Evolutionary conservation across 2,329 filamentous ascomycete genomes (phyloP).

Genomic region (Pseudopyricularia cyperi): DNA sequence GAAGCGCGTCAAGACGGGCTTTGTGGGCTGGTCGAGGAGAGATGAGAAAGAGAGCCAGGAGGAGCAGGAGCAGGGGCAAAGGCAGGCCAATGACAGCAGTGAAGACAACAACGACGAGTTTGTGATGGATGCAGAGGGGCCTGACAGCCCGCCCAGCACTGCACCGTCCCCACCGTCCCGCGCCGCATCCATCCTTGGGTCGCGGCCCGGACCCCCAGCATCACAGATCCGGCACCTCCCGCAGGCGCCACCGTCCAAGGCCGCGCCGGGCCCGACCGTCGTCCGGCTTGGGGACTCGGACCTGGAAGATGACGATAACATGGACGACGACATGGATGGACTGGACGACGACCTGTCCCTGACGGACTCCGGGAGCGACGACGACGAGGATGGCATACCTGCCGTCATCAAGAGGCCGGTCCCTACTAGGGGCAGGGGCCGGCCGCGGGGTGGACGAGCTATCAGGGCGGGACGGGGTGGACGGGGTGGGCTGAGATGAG

Average conservation of each 20-base stretch:
- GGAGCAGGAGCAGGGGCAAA: background rate
- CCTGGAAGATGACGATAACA: background rate
- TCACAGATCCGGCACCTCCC: background rate
- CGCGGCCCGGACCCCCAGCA: conserved; percentile 4
- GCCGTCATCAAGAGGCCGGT: conserved; percentile 4
- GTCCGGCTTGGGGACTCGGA: conserved; percentile 17
- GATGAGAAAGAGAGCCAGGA: background rate
- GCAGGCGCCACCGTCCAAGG: background rate
- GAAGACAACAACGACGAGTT: background rate
- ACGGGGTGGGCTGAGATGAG: background rate
- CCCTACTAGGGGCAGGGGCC: conserved; percentile 5
- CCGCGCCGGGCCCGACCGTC: conserved; percentile 14
- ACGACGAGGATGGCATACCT: conserved; percentile 8
- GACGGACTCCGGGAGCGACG: conserved; percentile 11
- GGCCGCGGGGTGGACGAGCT: conserved; percentile 6
- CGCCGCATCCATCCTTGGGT: background rate
- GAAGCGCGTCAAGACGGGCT: background rate
- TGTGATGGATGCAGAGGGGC: background rate
- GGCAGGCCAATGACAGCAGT: background rate
- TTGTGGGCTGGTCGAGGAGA: background rate
- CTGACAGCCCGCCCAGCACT: background rate
- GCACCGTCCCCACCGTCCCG: background rate
- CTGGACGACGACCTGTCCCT: conserved; percentile 3
- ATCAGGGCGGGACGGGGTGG: conserved; percentile 4
- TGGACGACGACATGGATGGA: conserved; percentile 1